A percentile compares a stretch with the other conserved stretches of the same genome.
Evolutionary conservation across 2,329 filamentous ascomycete genomes (phyloP).

Genomic region (Cercospora canescens): DNA sequence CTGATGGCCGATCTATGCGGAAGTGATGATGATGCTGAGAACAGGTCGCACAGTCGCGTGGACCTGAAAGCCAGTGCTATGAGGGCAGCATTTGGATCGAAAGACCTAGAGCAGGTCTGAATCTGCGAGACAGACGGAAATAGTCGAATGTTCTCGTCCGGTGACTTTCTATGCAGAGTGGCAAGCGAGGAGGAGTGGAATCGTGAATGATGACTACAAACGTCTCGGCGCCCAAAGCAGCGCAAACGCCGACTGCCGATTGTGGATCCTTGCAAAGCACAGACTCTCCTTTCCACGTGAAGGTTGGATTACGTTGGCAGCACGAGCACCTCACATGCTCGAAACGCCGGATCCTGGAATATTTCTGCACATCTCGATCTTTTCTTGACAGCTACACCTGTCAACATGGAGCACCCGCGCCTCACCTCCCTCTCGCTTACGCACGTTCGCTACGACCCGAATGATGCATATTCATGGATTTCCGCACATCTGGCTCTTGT

Average conservation of each 20-base stretch:
- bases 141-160: neutral
- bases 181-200: neutral
- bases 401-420: constrained; percentile 53
- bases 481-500: constrained; percentile 94
- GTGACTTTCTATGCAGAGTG: neutral
- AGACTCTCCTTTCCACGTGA: neutral
- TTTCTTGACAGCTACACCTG: neutral
- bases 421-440: constrained; percentile 90
- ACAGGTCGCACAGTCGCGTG: constrained; percentile 23
- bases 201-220: constrained; percentile 14
- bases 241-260: constrained; percentile 7
- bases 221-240: neutral
- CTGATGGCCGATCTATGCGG: neutral
- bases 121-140: neutral
- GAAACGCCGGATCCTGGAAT: neutral
- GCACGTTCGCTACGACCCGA: constrained; percentile 95
- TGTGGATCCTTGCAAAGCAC: neutral
- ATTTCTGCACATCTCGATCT: neutral
- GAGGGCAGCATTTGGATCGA: constrained; percentile 22
- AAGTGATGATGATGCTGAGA: neutral
- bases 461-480: constrained; percentile 78
- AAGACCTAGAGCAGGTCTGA: constrained; percentile 11
- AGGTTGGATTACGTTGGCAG: neutral
- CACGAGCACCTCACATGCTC: neutral
- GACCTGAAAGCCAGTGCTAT: constrained; percentile 28